These are phyloP conservation scores for Leishmania turanica DNA, from an alignment of 208 protist genomes.

Conservation along the genomic window DNA sequence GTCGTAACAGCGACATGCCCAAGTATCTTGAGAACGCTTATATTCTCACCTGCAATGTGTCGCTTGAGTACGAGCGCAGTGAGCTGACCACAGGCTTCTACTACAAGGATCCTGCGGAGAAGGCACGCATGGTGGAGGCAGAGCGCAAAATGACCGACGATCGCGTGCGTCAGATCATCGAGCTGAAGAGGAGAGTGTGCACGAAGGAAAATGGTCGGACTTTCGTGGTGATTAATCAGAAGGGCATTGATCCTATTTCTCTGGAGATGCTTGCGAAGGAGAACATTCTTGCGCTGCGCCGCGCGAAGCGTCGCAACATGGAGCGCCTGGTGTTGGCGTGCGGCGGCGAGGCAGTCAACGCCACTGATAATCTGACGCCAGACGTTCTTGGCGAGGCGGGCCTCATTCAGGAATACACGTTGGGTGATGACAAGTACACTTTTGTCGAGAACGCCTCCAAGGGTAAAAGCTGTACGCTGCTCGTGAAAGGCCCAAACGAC, in stretches of 20 bases:
- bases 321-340: constrained; percentile 98
- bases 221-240: constrained; percentile 99
- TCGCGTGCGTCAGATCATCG: constrained; percentile 97
- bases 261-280: constrained; percentile 99
- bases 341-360: constrained; percentile 98
- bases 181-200: constrained; percentile 98
- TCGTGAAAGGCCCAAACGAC: constrained; percentile 99
- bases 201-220: constrained; percentile 92
- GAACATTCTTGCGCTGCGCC: constrained; percentile 98
- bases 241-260: constrained; percentile 99
- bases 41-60: constrained; percentile 99
- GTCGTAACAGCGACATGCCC: constrained; percentile 99
- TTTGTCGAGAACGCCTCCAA: constrained; percentile 99
- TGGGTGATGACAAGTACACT: constrained; percentile 99
- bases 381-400: constrained; percentile 97
- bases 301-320: constrained; percentile 99
- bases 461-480: constrained; percentile 98
- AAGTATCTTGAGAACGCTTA: constrained; percentile 97
- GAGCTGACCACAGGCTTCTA: constrained; percentile 99
- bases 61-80: constrained; percentile 99
- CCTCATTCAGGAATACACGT: constrained; percentile 97
- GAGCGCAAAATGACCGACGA: constrained; percentile 98
- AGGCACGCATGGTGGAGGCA: constrained; percentile 97
- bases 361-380: constrained; percentile 96
- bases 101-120: constrained; percentile 97